These are phyloP conservation scores for Trichodelitschia bisporula DNA, from an alignment of 495 filamentous ascomycete genomes.

Conservation along the genomic window DNA sequence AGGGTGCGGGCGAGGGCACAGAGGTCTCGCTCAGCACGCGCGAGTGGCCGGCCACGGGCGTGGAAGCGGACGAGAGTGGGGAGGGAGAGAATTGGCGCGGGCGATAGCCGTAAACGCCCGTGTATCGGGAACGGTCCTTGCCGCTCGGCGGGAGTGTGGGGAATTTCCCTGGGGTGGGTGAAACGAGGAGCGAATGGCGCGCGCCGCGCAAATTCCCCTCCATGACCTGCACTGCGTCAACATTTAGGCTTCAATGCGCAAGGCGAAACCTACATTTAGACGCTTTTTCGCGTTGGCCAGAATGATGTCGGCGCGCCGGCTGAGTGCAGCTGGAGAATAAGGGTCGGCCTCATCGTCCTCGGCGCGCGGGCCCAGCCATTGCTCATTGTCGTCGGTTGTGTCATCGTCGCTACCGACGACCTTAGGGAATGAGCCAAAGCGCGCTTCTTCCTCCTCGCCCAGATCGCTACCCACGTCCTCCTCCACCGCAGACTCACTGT, in stretches of 20 bases:
- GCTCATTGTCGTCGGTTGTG: conserved; percentile 8
- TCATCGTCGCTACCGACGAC: conserved; percentile 2
- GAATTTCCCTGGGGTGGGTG: too few relatives aligned
- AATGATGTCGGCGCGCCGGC: conserved; percentile 64
- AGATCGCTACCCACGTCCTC: conserved; percentile 9
- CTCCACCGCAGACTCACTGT: conserved; percentile 2
- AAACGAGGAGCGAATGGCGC: conserved; percentile 32
- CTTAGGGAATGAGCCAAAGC: background rate
- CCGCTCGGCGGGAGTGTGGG: background rate
- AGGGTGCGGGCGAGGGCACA: conserved; percentile 7
- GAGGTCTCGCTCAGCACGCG: conserved; percentile 12
- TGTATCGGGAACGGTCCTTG: conserved; percentile 5
- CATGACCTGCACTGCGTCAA: conserved; percentile 42
- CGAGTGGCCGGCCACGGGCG: conserved; percentile 11
- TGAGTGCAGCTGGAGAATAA: conserved; percentile 48
- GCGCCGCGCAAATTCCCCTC: conserved; percentile 69
- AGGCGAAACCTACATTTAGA: conserved; percentile 39
- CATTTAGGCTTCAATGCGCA: conserved; percentile 5
- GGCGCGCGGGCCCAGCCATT: conserved; percentile 7
- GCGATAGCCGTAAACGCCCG: conserved; percentile 7
- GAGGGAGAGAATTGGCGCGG: conserved; percentile 5
- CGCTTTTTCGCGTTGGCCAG: conserved; percentile 75
- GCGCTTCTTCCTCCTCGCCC: conserved; percentile 5
- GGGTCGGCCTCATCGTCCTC: conserved; percentile 16
- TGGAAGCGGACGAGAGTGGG: conserved; percentile 6